phyloP scores from a whole-genome alignment of 129 eudicot species.

The Tanacetum coccineum region DNA sequence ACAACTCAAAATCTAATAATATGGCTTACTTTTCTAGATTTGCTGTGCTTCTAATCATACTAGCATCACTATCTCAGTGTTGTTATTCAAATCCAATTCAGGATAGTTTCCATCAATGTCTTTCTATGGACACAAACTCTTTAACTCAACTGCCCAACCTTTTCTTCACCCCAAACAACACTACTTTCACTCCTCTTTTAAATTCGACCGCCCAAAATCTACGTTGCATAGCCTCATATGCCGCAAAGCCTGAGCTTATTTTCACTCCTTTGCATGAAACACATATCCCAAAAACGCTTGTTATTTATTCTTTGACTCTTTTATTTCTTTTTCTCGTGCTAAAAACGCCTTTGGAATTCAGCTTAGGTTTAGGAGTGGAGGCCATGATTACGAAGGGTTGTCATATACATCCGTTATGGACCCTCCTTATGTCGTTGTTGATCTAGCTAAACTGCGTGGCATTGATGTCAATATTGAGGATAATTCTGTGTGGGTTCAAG shows the following conservation, averaged over 20 bases:
- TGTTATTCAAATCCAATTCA: constrained; percentile 34
- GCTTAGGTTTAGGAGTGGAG: constrained; percentile 56
- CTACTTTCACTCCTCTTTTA: constrained; percentile 46
- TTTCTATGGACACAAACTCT: constrained; percentile 16
- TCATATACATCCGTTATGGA: constrained; percentile 50
- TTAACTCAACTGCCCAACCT: constrained; percentile 33
- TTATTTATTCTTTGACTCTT: no score
- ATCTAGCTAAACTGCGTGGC: constrained; percentile 53
- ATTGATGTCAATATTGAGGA: constrained; percentile 42
- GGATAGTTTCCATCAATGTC: constrained; percentile 34
- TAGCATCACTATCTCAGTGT: constrained; percentile 17
- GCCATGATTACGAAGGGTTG: constrained; percentile 64
- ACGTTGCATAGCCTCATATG: constrained; percentile 43
- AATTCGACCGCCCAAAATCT: constrained; percentile 61
- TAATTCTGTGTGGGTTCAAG: constrained; percentile 56
- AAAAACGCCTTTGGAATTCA: constrained; percentile 41
- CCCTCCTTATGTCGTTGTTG: constrained; percentile 46
- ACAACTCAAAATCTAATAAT: neutral
- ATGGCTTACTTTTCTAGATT: constrained; percentile 29
- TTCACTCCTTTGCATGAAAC: constrained; percentile 48
- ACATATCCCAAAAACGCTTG: constrained; percentile 59
- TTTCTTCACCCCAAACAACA: constrained; percentile 42
- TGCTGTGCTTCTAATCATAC: constrained; percentile 8
- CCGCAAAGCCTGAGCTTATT: constrained; percentile 48
- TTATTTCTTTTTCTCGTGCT: no score